Conservation (phyloP, 257 asterid species). For the Nicotiana obtusifolia region DNA sequence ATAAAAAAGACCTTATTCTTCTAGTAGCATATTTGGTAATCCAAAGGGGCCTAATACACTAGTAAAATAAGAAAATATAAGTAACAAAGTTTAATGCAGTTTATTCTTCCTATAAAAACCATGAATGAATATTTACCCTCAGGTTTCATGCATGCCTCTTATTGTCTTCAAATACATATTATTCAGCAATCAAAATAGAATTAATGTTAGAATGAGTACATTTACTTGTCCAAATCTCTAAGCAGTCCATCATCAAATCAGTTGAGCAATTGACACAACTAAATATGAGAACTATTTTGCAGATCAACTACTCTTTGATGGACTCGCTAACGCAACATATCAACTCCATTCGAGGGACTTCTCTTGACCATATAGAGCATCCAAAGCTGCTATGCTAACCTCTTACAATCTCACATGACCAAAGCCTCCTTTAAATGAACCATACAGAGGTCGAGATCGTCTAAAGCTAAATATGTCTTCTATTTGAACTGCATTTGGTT, state of each 20-base stretch:
- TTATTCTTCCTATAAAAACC: not conserved
- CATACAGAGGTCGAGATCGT: constrained; percentile 63
- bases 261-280: not conserved
- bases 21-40: too few species aligned
- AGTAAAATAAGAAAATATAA: not conserved
- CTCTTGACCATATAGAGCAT: not conserved
- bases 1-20: too few species aligned
- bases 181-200: not conserved
- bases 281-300: not conserved
- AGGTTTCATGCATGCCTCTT: not conserved
- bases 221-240: not conserved
- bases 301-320: not conserved
- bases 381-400: not conserved
- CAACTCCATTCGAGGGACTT: not conserved
- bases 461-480: constrained; percentile 59
- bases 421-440: constrained; percentile 57
- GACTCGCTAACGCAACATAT: not conserved
- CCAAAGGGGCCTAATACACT: not conserved
- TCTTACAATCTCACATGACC: constrained; percentile 49
- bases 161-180: not conserved
- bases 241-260: not conserved
- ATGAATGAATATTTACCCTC: not conserved
- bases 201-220: not conserved
- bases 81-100: not conserved
- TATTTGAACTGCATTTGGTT: constrained; percentile 27